phyloP scores from a whole-genome alignment of 2,329 filamentous ascomycete species.

The Penicillium aurantiogriseum region DNA sequence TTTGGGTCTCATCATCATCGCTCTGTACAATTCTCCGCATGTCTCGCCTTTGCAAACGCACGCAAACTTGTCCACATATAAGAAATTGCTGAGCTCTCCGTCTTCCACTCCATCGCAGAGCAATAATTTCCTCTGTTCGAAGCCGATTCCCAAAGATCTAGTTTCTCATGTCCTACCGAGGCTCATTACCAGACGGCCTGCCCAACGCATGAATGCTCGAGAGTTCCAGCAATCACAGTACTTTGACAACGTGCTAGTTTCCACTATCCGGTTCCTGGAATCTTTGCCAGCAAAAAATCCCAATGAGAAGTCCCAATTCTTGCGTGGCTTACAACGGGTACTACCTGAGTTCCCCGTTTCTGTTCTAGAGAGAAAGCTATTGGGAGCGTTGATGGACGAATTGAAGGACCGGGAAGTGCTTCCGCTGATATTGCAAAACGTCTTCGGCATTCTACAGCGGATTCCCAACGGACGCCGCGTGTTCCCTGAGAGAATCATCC shows the following conservation, averaged over 20 bases:
- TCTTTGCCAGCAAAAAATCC: conserved; percentile 86
- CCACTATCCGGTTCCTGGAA: conserved; percentile 93
- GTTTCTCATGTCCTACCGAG: conserved; percentile 72
- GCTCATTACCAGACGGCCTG: conserved; percentile 82
- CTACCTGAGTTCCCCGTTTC: conserved; percentile 88
- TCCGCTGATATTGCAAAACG: conserved; percentile 80
- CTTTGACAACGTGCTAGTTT: conserved; percentile 95
- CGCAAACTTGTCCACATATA: conserved; percentile 78
- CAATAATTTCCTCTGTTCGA: conserved; percentile 82
- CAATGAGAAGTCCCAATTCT: conserved; percentile 85
- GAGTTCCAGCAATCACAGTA: conserved; percentile 96
- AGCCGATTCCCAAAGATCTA: conserved; percentile 77
- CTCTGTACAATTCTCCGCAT: conserved; percentile 94
- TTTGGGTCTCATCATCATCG: conserved; percentile 79
- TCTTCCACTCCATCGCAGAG: conserved; percentile 72
- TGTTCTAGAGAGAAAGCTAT: conserved; percentile 90
- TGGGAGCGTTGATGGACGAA: conserved; percentile 86
- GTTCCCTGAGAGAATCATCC: conserved; percentile 84
- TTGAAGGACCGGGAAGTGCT: conserved; percentile 88
- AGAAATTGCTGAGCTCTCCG: conserved; percentile 74
- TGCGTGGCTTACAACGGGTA: conserved; percentile 83
- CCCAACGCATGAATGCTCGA: conserved; percentile 79
- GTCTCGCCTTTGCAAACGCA: conserved; percentile 79
- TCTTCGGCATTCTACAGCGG: conserved; percentile 83
- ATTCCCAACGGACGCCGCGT: conserved; percentile 74